Percentiles rank a stretch among this genome's conserved stretches.
Conservation (phyloP, 805 yeast genomes). For the Teunomyces cretensis region DNA sequence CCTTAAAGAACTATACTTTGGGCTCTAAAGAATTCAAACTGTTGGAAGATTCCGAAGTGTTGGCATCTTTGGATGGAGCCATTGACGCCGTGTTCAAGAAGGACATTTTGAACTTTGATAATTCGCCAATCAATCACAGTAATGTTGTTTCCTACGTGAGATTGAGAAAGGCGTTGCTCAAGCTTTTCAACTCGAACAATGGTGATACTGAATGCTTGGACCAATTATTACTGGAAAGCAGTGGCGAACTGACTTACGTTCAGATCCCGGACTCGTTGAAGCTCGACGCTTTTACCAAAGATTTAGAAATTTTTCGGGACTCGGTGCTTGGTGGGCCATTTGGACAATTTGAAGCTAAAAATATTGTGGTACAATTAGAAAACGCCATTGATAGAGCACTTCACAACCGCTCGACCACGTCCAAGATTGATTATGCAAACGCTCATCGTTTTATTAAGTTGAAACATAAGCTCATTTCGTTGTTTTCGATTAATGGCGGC, state of each 20-base stretch:
- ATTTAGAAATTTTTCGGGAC: constrained; percentile 18
- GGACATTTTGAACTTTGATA: constrained; percentile 1
- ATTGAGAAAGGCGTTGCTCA: constrained; percentile 4
- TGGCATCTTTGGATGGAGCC: constrained; percentile 3
- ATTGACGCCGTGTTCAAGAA: constrained; percentile 4
- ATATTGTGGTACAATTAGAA: constrained; percentile 16
- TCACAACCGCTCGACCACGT: constrained; percentile 10
- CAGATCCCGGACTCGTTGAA: constrained; percentile 22
- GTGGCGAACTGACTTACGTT: constrained; percentile 4
- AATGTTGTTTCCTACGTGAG: constrained; percentile 6
- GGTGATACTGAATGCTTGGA: constrained; percentile 9
- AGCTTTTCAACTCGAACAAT: constrained; percentile 7
- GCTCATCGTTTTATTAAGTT: constrained; percentile 15
- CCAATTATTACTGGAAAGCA: constrained; percentile 1
- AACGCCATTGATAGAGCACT: constrained; percentile 15
- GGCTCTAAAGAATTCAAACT: constrained; percentile 3
- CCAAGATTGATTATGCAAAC: constrained; percentile 13
- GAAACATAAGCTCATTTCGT: constrained; percentile 18
- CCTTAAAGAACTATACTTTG: constrained; percentile 11
- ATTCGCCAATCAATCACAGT: not conserved
- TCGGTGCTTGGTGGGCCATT: constrained; percentile 9
- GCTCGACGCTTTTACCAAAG: constrained; percentile 14
- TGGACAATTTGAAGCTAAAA: constrained; percentile 7
- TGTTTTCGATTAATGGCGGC: constrained; percentile 54
- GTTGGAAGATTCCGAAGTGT: constrained; percentile 12